Conservation (phyloP, 768 basidiomycete genomes). For the Amanita fuliginea region DNA sequence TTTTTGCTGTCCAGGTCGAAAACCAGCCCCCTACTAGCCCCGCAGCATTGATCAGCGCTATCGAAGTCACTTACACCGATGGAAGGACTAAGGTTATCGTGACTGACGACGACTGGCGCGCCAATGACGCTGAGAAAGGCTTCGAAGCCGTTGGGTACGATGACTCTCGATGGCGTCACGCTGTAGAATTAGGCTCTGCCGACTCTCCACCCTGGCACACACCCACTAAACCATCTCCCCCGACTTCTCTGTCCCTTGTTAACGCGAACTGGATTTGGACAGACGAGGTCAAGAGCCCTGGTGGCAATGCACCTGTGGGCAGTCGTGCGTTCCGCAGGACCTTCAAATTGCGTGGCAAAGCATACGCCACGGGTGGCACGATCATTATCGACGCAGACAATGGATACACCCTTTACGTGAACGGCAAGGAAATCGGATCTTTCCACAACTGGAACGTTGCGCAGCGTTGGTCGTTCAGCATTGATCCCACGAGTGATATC, state of each 20-base stretch:
- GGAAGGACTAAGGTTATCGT: slow-evolving; percentile 19
- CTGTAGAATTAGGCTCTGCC: slow-evolving; percentile 14
- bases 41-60: slow-evolving; percentile 19
- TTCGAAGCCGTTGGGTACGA: slow-evolving; percentile 20
- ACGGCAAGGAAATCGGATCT: slow-evolving; percentile 1
- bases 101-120: slow-evolving; percentile 21
- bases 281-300: slow-evolving; percentile 12
- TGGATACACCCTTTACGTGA: slow-evolving; percentile 1
- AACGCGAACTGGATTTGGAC: slow-evolving; percentile 23
- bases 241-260: slow-evolving; percentile 14
- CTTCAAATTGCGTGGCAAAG: background rate
- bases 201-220: slow-evolving; percentile 2
- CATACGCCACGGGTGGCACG: background rate
- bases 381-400: slow-evolving; percentile 4
- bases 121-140: slow-evolving; percentile 13
- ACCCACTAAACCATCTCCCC: slow-evolving; percentile 9
- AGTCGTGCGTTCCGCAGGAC: slow-evolving; percentile 3
- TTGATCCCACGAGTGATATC: background rate
- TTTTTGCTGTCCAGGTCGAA: slow-evolving; percentile 20
- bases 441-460: background rate
- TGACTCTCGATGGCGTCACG: slow-evolving; percentile 19
- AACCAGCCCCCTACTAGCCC: slow-evolving; percentile 12
- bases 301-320: slow-evolving; percentile 6
- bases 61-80: slow-evolving; percentile 20
- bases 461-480: background rate